A percentile compares a stretch with the other conserved stretches of the same genome.
Evolutionary conservation across 2,329 filamentous ascomycete species (phyloP).

Genomic region (Aaosphaeria arxii): DNA sequence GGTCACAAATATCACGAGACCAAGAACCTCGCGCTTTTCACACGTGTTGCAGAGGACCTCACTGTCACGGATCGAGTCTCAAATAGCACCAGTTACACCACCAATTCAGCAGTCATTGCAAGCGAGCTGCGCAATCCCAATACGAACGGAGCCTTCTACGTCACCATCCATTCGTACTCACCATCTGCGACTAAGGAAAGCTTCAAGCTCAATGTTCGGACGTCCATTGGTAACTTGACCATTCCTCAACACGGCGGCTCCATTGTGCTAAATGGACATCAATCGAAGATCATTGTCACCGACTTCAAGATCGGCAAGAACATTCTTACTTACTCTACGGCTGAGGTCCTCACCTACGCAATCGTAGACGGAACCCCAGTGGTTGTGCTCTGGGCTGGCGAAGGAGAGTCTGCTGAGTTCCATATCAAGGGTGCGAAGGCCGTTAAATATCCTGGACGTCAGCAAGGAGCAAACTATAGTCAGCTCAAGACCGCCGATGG

Average conservation of each 20-base stretch:
- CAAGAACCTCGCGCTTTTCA: conserved; percentile 60
- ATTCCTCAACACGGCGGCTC: conserved; percentile 51
- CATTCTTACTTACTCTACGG: conserved; percentile 53
- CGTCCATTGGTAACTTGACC: conserved; percentile 53
- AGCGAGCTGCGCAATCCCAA: conserved; percentile 59
- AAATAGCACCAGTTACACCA: conserved; percentile 51
- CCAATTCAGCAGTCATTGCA: conserved; percentile 51
- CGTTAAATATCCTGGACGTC: conserved; percentile 17
- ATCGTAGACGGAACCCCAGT: conserved; percentile 34
- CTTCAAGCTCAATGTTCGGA: conserved; percentile 56
- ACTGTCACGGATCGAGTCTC: conserved; percentile 52
- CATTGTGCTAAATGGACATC: conserved; percentile 58
- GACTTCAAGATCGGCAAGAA: conserved; percentile 56
- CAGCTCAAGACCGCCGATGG: conserved; percentile 41
- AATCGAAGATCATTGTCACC: conserved; percentile 61
- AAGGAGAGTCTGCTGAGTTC: conserved; percentile 41
- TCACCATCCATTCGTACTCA: conserved; percentile 55
- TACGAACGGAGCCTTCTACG: conserved; percentile 58
- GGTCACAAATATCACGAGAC: conserved; percentile 62
- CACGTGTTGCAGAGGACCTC: conserved; percentile 56
- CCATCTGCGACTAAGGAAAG: conserved; percentile 50
- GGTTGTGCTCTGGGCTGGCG: conserved; percentile 39
- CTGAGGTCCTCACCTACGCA: conserved; percentile 49
- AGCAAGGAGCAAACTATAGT: conserved; percentile 41
- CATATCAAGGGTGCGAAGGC: conserved; percentile 35